These are phyloP conservation scores for Saururus chinensis DNA, from an alignment of 164 flowering plant species.

Conservation along the genomic window DNA sequence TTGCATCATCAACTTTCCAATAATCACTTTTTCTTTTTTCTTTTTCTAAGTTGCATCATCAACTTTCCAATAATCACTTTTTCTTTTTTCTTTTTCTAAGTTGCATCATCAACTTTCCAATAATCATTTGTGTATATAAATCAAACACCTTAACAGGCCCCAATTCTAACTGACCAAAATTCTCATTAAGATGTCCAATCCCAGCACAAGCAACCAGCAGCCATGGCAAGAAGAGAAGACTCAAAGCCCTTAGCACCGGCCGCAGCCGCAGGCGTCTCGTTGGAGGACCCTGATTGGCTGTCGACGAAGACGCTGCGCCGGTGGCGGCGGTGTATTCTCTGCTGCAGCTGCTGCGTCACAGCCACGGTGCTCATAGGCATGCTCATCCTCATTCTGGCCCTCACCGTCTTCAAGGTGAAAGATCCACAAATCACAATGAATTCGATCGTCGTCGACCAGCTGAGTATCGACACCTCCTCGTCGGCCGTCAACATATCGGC, in stretches of 20 bases:
- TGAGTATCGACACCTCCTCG: background rate
- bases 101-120: no score
- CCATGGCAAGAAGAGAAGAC: background rate
- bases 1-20: background rate
- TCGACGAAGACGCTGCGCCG: background rate
- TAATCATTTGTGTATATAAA: no score
- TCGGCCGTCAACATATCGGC: constrained; percentile 16
- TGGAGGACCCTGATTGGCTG: background rate
- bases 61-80: no score
- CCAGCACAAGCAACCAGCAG: no score
- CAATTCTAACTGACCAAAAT: no score
- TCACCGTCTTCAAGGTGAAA: constrained; percentile 36
- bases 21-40: no score
- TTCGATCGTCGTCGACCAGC: constrained; percentile 1
- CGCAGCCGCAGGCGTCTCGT: background rate
- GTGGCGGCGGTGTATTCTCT: constrained; percentile 16
- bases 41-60: no score
- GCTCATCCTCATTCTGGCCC: constrained; percentile 18
- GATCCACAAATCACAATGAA: constrained; percentile 27
- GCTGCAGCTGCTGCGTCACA: constrained; percentile 33
- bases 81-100: no score
- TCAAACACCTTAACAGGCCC: no score
- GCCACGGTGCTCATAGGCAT: constrained; percentile 14
- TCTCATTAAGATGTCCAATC: no score
- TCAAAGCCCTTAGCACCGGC: background rate